Conservation (phyloP, 2,329 filamentous ascomycete genomes). For the Didymella sp. region DNA sequence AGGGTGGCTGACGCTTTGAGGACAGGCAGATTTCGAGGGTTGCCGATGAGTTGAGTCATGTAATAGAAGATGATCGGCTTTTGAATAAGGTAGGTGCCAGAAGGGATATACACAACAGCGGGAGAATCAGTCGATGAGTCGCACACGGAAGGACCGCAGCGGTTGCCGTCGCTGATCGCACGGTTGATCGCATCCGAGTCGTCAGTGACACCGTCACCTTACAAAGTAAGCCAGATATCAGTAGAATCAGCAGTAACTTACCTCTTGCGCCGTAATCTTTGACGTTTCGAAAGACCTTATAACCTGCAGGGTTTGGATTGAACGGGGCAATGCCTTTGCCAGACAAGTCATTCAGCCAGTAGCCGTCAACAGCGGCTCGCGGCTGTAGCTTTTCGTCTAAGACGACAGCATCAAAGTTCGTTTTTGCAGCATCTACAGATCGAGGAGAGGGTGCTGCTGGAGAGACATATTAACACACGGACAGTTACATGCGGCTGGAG, state of each 20-base stretch:
- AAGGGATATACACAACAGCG: conserved; percentile 64
- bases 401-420: not conserved
- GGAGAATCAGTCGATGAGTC: conserved; percentile 60
- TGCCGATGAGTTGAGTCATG: conserved; percentile 68
- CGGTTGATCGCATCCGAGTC: conserved; percentile 64
- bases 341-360: conserved; percentile 54
- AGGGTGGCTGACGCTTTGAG: conserved; percentile 64
- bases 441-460: conserved; percentile 19
- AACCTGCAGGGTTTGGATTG: conserved; percentile 46
- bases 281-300: conserved; percentile 55
- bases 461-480: conserved; percentile 9
- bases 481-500: conserved; percentile 1
- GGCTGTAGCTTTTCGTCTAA: conserved; percentile 10
- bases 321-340: conserved; percentile 54
- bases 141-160: conserved; percentile 55
- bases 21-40: conserved; percentile 62
- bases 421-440: conserved; percentile 9
- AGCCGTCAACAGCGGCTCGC: conserved; percentile 32
- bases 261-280: conserved; percentile 55
- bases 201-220: conserved; percentile 50
- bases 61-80: conserved; percentile 68
- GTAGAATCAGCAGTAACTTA: conserved; percentile 19
- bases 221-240: conserved; percentile 18
- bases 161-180: conserved; percentile 54
- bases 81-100: conserved; percentile 61